Evolutionary conservation across 2,329 filamentous ascomycete genomes (phyloP).

Genomic region (Paracoccidioides lutzii): DNA sequence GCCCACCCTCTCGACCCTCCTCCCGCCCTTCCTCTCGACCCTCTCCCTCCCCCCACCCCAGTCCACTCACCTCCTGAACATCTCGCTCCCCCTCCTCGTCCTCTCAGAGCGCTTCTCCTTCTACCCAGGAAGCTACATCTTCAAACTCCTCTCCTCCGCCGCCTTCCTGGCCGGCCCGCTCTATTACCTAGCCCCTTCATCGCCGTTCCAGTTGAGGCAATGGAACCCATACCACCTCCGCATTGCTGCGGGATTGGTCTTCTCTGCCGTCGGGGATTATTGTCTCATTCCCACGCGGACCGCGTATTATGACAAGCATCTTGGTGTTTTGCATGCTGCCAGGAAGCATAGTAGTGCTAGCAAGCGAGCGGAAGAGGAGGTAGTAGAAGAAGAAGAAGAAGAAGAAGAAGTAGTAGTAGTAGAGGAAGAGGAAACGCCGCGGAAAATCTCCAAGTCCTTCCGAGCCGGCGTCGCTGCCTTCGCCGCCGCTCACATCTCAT

Average conservation of each 20-base stretch:
- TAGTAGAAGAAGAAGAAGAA: background rate
- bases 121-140: slow-evolving; percentile 15
- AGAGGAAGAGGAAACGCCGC: background rate
- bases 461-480: slow-evolving; percentile 19
- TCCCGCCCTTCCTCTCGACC: background rate
- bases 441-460: slow-evolving; percentile 15
- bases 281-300: slow-evolving; percentile 16
- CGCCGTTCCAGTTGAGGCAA: slow-evolving; percentile 9
- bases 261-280: slow-evolving; percentile 17
- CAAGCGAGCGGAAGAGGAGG: background rate
- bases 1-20: background rate
- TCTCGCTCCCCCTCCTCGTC: slow-evolving; percentile 16
- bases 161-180: slow-evolving; percentile 18
- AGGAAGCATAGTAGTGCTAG: background rate
- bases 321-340: background rate
- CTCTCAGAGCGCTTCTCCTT: slow-evolving; percentile 17
- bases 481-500: slow-evolving; percentile 19
- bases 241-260: slow-evolving; percentile 16
- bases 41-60: slow-evolving; percentile 13
- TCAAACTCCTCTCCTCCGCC: slow-evolving; percentile 20
- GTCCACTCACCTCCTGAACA: slow-evolving; percentile 14
- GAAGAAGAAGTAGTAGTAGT: background rate
- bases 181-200: slow-evolving; percentile 7
- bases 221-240: slow-evolving; percentile 10
- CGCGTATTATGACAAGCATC: slow-evolving; percentile 12